These are phyloP conservation scores for Hamamelis virginiana DNA, from an alignment of 164 flowering plant species.

Conservation along the genomic window DNA sequence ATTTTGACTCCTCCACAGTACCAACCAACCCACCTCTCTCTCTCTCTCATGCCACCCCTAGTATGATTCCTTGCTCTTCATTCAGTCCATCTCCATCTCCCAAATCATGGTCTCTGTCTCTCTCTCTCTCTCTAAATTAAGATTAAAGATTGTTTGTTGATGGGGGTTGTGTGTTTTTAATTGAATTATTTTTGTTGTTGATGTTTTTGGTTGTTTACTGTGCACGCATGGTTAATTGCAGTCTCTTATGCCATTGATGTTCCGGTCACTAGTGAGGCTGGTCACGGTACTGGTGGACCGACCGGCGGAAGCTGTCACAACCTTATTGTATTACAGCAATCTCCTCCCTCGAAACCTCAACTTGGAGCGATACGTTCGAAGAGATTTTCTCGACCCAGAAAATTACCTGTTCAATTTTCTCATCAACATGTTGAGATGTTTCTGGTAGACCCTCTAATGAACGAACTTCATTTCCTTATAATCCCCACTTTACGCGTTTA, in stretches of 20 bases:
- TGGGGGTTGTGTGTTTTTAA: neutral
- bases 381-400: conserved; percentile 23
- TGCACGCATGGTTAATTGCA: conserved; percentile 3
- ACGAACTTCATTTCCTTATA: no score
- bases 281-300: conserved; percentile 14
- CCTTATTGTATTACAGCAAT: conserved; percentile 33
- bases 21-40: neutral
- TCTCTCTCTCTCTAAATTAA: conserved; percentile 1
- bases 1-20: neutral
- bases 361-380: conserved; percentile 28
- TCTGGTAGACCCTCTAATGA: conserved; percentile 16
- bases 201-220: neutral
- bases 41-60: neutral
- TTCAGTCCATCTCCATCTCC: neutral
- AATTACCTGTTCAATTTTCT: conserved; percentile 32
- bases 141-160: neutral
- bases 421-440: conserved; percentile 29
- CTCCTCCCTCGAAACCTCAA: conserved; percentile 31
- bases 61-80: neutral
- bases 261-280: conserved; percentile 28
- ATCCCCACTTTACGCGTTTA: no score
- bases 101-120: conserved; percentile 11
- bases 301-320: conserved; percentile 28
- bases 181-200: no score
- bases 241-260: conserved; percentile 28